A percentile compares a stretch with the other conserved stretches of the same genome.
Conservation (phyloP, 2,329 filamentous ascomycete genomes). For the Verruconis gallopava region DNA sequence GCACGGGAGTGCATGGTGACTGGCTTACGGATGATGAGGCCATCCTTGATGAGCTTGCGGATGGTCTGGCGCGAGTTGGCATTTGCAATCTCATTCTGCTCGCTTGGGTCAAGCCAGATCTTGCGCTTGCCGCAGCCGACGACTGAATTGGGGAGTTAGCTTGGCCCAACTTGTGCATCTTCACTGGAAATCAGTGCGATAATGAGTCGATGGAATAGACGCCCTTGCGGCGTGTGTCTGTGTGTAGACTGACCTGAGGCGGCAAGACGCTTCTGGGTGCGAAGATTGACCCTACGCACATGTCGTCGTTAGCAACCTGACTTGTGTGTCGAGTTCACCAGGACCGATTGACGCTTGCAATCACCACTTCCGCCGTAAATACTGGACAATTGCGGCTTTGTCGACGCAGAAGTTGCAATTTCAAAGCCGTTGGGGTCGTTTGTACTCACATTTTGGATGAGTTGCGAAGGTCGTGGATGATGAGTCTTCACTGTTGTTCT, state of each 20-base stretch:
- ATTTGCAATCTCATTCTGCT: constrained; percentile 98
- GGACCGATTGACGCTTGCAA: neutral
- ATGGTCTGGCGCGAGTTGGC: constrained; percentile 99
- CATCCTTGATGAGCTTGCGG: constrained; percentile 99
- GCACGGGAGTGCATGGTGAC: constrained; percentile 99
- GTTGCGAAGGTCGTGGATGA: neutral
- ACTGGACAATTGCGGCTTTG: neutral
- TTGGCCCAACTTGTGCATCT: neutral
- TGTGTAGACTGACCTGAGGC: constrained; percentile 43
- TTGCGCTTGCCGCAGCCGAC: constrained; percentile 99
- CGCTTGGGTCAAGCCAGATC: constrained; percentile 99
- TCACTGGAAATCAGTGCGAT: neutral
- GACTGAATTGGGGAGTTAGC: constrained; percentile 37
- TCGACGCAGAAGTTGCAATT: neutral
- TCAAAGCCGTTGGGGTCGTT: neutral
- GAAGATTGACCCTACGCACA: constrained; percentile 84
- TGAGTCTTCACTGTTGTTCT: neutral
- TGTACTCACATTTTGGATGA: neutral
- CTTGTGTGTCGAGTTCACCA: neutral
- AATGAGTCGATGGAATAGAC: too few relatives aligned
- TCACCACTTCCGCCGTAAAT: neutral
- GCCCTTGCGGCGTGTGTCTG: neutral
- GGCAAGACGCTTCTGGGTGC: constrained; percentile 99
- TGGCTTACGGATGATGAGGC: constrained; percentile 99
- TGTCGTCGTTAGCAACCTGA: neutral